Evolutionary conservation across 2,329 filamentous ascomycete species (phyloP), one percentile per base, ranked within the genome.

Genomic region (Byssothecium circinans): DNA sequence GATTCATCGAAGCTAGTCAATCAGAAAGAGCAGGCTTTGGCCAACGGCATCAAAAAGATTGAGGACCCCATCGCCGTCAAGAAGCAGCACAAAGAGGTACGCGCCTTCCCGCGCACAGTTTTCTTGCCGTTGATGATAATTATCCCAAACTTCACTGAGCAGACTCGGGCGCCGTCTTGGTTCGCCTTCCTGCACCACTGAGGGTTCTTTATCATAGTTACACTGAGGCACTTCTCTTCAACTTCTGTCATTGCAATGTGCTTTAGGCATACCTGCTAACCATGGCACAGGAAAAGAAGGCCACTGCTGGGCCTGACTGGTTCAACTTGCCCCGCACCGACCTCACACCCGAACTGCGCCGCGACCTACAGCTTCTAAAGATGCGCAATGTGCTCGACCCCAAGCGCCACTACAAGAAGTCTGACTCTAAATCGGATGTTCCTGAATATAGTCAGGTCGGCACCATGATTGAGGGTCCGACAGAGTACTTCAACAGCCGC

Each of bases 321-420:
- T 97, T 87, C 75, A 82, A 95, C 61, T 78, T 99, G 44, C 91
- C 91, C 5, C 85, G 85, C 62, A 96, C 92, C 20, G 79, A 89
- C 41, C 74, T 96, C 41, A 96, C 91, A 0, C 83, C 90, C 8
- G 85, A 95, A 64, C 78, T 96, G 52, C 95, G 91, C 73, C 82
- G 90, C 58, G 92, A 99, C 67, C 78, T 96, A 41, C 91, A 96
- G 71, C 78, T 97, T 10, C 77, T 99, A 49, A 86, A 89, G 56
- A 92, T 96, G 87, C 85, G 94, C 69, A 86, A 85, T 46, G 86
- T 96, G 17, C 79, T 97, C 18, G 92, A 97, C 57, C 86, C 91
- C 1, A 92, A 97, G 68, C 81, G 88, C 41, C 88, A 92, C 64
- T 95, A 95, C 78, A 95, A 92, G 70, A 97, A 96, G 71, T 86